phyloP scores from a whole-genome alignment of 2,329 filamentous ascomycete genomes.

The Gremmenia infestans region DNA sequence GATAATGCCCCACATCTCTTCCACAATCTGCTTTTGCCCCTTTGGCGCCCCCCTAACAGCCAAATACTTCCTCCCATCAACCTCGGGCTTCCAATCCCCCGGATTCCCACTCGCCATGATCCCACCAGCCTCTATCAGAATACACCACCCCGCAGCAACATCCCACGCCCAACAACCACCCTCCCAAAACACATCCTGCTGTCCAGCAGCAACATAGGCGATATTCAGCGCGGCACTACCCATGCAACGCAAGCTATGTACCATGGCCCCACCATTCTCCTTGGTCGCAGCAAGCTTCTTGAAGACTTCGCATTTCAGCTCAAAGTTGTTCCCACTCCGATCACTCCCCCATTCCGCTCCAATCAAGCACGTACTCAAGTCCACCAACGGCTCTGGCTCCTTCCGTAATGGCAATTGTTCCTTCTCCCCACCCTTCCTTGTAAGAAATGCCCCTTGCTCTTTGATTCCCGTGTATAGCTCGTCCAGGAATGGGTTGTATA shows the following conservation, averaged over 20 bases:
- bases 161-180: constrained; percentile 84
- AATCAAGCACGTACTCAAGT: constrained; percentile 59
- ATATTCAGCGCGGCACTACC: constrained; percentile 73
- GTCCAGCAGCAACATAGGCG: constrained; percentile 65
- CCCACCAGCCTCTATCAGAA: constrained; percentile 69
- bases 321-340: constrained; percentile 65
- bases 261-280: constrained; percentile 67
- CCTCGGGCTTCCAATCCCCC: constrained; percentile 59
- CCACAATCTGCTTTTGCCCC: constrained; percentile 56
- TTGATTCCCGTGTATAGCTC: constrained; percentile 64
- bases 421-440: constrained; percentile 36
- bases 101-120: constrained; percentile 68
- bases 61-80: constrained; percentile 58
- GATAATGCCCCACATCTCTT: constrained; percentile 60
- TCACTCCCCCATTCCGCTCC: constrained; percentile 70
- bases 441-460: constrained; percentile 59
- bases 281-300: constrained; percentile 51
- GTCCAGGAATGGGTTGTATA: constrained; percentile 74
- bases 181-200: constrained; percentile 75
- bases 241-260: constrained; percentile 65
- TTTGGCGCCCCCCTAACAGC: constrained; percentile 55
- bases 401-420: constrained; percentile 42
- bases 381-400: constrained; percentile 50
- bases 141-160: constrained; percentile 76
- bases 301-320: constrained; percentile 64